Evolutionary conservation across 345 rosid species (phyloP).

Genomic region (Geranium rotundifolium): DNA sequence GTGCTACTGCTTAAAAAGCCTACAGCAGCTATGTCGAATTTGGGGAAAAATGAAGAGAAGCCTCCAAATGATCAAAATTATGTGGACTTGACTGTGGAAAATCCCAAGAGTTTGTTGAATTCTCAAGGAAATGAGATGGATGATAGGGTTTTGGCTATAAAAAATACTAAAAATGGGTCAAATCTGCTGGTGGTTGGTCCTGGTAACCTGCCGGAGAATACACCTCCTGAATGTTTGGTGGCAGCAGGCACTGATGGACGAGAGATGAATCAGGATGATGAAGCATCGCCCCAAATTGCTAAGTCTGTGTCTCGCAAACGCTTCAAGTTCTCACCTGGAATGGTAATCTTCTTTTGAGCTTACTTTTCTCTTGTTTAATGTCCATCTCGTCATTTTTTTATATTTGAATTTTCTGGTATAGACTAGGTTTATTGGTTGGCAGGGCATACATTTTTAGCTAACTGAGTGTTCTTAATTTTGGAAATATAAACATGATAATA

Average conservation of each 20-base stretch:
- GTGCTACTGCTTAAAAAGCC: neutral
- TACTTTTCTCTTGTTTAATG: neutral
- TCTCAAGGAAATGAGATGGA: neutral
- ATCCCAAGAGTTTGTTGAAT: neutral
- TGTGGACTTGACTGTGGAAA: neutral
- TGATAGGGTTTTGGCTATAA: neutral
- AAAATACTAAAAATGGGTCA: neutral
- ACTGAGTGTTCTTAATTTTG: neutral
- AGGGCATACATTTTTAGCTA: neutral
- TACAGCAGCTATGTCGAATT: no score
- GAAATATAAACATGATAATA: constrained; percentile 10
- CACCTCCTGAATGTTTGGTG: constrained; percentile 15
- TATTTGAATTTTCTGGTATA: neutral
- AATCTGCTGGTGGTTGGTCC: constrained; percentile 2
- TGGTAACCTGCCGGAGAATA: neutral
- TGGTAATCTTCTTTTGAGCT: constrained; percentile 28
- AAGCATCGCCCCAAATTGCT: constrained; percentile 47
- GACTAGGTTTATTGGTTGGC: neutral
- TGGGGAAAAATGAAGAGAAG: no score
- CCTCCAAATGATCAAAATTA: no score
- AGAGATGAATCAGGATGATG: constrained; percentile 14
- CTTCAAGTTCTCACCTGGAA: constrained; percentile 79
- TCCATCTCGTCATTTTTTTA: neutral
- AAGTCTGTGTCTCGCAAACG: constrained; percentile 41
- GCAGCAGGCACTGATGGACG: constrained; percentile 9